Base-by-base conservation (phyloP, 179 eudicot species). In the Silene noctiflora region DNA sequence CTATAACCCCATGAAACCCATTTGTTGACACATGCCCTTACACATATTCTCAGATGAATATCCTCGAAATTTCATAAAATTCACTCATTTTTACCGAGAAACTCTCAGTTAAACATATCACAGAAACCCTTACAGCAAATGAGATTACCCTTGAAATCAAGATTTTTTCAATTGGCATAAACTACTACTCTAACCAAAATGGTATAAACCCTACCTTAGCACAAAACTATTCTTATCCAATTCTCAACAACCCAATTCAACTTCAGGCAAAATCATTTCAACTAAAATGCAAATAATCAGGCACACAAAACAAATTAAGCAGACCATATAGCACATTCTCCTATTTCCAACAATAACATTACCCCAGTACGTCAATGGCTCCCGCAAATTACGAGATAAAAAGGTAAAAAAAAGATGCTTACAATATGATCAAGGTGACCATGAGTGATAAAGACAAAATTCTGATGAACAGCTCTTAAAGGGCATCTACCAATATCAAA, bases 371-470 rank as follows among this genome's bases (percentile, higher is more conserved):
- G 8, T 35, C 42, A 35, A 35, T 35, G 1, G 9, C 42, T 35
- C 42, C 42, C 42, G 42, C 56, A 64, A 2, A 69, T 53, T 29
- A 29, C 33, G 33, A 2, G 33, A 29, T 29, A 42, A 46, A 16
- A 9, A 42, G 20, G 76, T 59, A 25, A 14, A 60, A 13, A 4
- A 27, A 2, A 9, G 17, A 25, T 44, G 8, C 91, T 78, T 82
- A 95, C 99, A 85, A 93, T 93, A 76, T 95, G 99, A 83, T 95
- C 99, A 78, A 95, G 95, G 81, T 95, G 99, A 59, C 88, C 99
- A 86, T 95, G 99, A 69, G 99, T 89, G 64, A 95, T 95, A 74
- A 91, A 95, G 19, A 95, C 67, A 55, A 88, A 95, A 69, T 93
- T 91, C 87, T 93, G 97, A 29, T 87, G 89, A 69, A 95, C 93